Evolutionary conservation across 2,329 filamentous ascomycete genomes (phyloP), one percentile per base, ranked within the genome.

Genomic region (Colletotrichum sp.): DNA sequence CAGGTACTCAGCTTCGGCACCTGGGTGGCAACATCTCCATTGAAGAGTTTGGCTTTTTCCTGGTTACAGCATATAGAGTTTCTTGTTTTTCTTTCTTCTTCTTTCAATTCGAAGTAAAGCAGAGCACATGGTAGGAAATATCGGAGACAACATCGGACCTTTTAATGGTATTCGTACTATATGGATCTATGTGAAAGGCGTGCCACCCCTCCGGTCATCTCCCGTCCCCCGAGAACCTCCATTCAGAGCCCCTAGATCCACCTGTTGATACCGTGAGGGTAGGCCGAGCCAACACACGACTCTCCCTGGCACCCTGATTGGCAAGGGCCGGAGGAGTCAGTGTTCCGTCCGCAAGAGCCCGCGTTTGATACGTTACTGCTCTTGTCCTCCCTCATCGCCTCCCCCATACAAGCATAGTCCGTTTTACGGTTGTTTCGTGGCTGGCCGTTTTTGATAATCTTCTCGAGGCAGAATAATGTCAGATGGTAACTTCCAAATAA

Each of bases 311-410:
- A 49, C 0, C 4, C 44, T 2, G 44, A 22, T 49, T 1, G 11
- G n/a, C 44, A 49, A 22, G 19, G 39, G 3, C 39, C 19, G 16
- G n/a, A 22, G 19, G 19, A 49, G 5, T 49, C 44, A 13, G 6
- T 4, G 1, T 3, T 13, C 44, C 1, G 44, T 49, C 44, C 11
- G n/a, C 44, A 49, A 3, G 44, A 13, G 0, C n/a, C 1, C 44
- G 44, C n/a, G 19, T 49, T 1, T 0, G n/a, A 1, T 22, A 1
- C 13, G 0, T 4, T 12, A 6, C 0, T 44, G 39, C 4, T 5
- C 44, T 22, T 49, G 0, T 49, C 44, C 44, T 49, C 44, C 6
- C 13, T 49, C 9, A 8, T 3, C 0, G 44, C 11, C n/a, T 49
- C n/a, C 22, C 0, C 44, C 44, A 49, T 49, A 1, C 44, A 13